Evolutionary conservation across 495 filamentous ascomycete genomes (phyloP).

Genomic region (Monascus purpureus): DNA sequence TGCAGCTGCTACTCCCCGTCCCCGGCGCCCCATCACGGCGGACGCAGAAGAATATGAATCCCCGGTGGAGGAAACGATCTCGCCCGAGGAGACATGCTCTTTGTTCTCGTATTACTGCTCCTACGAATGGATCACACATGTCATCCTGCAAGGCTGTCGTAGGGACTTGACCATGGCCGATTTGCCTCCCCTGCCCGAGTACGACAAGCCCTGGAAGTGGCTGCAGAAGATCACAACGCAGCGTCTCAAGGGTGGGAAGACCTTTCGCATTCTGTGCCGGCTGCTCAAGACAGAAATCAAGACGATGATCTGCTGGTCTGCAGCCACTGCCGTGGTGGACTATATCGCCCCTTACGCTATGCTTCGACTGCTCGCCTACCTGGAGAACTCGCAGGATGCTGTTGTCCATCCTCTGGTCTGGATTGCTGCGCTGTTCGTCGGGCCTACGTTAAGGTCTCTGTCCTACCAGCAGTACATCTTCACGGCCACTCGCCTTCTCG

Average conservation of each 20-base stretch:
- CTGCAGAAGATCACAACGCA: constrained; percentile 22
- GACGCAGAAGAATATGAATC: constrained; percentile 4
- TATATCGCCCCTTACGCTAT: constrained; percentile 30
- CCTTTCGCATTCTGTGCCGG: constrained; percentile 23
- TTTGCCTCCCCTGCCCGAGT: constrained; percentile 33
- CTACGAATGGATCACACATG: constrained; percentile 34
- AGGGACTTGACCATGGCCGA: constrained; percentile 28
- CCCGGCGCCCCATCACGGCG: constrained; percentile 2
- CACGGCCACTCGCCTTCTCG: constrained; percentile 28
- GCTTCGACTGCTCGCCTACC: constrained; percentile 23
- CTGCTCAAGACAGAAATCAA: constrained; percentile 23
- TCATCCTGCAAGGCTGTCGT: constrained; percentile 29
- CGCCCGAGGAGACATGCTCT: constrained; percentile 35
- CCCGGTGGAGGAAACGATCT: constrained; percentile 12
- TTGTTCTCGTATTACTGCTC: constrained; percentile 32
- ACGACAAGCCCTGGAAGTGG: constrained; percentile 31
- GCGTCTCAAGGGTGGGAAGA: constrained; percentile 23
- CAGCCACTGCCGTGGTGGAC: constrained; percentile 18
- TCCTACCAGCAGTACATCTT: constrained; percentile 36
- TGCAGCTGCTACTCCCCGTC: constrained; percentile 8
- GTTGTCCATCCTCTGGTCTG: constrained; percentile 26
- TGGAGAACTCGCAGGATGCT: constrained; percentile 17
- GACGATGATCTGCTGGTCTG: constrained; percentile 23
- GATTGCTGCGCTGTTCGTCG: constrained; percentile 31
- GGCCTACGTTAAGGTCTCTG: constrained; percentile 25